Evolutionary conservation across 2,329 filamentous ascomycete species (phyloP).

Genomic region (Sporothrix dimorphospora): DNA sequence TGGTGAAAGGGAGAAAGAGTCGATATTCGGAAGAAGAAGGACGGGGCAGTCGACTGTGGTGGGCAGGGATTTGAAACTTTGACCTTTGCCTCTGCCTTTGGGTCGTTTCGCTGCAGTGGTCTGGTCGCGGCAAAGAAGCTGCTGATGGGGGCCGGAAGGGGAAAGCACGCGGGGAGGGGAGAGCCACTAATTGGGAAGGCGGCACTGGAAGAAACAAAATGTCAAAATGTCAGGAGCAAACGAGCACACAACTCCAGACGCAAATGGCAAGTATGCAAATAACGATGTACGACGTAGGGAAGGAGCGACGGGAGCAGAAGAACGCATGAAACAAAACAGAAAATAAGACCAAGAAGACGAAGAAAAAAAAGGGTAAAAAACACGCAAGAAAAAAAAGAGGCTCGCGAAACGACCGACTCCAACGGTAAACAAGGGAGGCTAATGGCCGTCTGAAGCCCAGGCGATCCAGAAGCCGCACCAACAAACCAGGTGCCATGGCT

Average conservation of each 20-base stretch:
- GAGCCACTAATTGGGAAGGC: not conserved
- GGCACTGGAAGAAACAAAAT: not conserved
- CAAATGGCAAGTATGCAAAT: slow-evolving; percentile 3
- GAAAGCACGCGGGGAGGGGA: slow-evolving; percentile 15
- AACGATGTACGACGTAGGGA: not conserved
- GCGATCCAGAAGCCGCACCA: slow-evolving; percentile 4
- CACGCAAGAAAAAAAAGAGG: not conserved
- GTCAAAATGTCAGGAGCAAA: not conserved
- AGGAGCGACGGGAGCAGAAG: not conserved
- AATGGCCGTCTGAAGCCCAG: not conserved
- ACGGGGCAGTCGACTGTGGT: not conserved
- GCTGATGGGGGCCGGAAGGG: slow-evolving; percentile 15
- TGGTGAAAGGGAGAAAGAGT: not conserved
- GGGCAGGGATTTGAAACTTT: slow-evolving; percentile 15
- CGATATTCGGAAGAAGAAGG: not conserved
- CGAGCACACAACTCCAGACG: not conserved
- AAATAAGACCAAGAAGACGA: not conserved
- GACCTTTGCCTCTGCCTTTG: not conserved
- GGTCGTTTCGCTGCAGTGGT: slow-evolving; percentile 8
- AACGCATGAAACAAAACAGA: not conserved
- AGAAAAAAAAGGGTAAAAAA: not conserved
- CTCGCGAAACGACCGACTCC: not conserved
- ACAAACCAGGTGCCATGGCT: slow-evolving; percentile 10
- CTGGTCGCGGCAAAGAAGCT: slow-evolving; percentile 13
- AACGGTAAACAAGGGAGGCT: slow-evolving; percentile 15